A percentile compares a stretch with the other conserved stretches of the same genome.
phyloP scores from a whole-genome alignment of 345 rosid species.

The Acer negundo region DNA sequence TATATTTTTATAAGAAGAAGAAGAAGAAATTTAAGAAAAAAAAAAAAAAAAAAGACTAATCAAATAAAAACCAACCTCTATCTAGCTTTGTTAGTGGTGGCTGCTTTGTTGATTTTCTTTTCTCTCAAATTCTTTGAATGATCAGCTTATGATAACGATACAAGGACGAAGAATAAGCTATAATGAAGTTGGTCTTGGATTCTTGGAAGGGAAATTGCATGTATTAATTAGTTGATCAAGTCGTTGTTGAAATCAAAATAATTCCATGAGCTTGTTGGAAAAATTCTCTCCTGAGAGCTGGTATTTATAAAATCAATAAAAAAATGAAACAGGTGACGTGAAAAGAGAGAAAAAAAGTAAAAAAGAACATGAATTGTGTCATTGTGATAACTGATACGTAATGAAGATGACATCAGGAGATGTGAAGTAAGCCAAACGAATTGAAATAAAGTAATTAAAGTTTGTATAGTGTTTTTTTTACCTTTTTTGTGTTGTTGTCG shows the following conservation, averaged over 20 bases:
- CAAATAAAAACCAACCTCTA: background rate
- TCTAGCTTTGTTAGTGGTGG: background rate
- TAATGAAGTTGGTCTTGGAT: background rate
- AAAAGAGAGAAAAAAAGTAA: background rate
- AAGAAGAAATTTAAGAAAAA: background rate
- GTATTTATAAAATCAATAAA: too few relatives aligned
- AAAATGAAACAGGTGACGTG: background rate
- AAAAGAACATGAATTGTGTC: too few relatives aligned
- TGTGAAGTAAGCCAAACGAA: background rate
- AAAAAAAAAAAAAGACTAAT: background rate
- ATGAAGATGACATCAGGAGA: background rate
- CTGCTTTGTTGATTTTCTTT: constrained; percentile 9
- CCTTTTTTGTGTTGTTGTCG: too few relatives aligned
- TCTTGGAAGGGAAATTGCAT: background rate
- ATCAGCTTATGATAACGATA: background rate
- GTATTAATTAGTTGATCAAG: background rate
- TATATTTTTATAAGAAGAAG: background rate
- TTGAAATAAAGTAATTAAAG: background rate
- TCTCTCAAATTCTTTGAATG: background rate
- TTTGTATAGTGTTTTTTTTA: too few relatives aligned
- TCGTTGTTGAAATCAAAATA: constrained; percentile 21
- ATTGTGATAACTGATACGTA: background rate
- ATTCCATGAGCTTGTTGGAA: background rate
- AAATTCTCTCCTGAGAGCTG: too few relatives aligned
- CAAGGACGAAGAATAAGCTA: too few relatives aligned